Evolutionary conservation across 2,329 filamentous ascomycete genomes (phyloP).

Genomic region (Ophiostoma triangulosporum): DNA sequence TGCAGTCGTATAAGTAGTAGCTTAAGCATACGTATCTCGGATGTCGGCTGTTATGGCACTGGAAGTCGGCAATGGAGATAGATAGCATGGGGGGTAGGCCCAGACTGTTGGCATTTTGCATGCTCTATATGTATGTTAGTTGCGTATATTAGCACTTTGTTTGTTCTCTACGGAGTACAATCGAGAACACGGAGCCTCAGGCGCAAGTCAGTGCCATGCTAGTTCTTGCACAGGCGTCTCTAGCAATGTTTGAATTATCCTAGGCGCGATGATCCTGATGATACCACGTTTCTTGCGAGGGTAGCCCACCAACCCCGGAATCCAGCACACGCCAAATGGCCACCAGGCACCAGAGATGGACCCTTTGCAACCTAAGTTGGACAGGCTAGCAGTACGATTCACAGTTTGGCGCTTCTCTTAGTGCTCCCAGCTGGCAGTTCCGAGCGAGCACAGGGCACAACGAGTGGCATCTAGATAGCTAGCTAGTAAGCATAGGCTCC

Average conservation of each 20-base stretch:
- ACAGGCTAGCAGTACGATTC: background rate
- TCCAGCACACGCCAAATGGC: background rate
- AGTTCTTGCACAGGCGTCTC: too few species aligned
- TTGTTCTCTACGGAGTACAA: too few species aligned
- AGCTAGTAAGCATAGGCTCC: constrained; percentile 1
- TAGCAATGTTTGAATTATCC: too few species aligned
- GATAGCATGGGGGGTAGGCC: too few species aligned
- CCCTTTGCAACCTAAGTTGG: background rate
- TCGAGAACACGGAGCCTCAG: too few species aligned
- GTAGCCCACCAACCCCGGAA: background rate
- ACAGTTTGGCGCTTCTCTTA: background rate
- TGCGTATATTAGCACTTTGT: too few species aligned
- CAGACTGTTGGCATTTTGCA: too few species aligned
- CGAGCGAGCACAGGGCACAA: background rate
- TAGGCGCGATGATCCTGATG: background rate
- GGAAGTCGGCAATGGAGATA: background rate
- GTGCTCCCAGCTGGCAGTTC: background rate
- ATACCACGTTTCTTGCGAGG: background rate
- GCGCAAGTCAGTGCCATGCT: too few species aligned
- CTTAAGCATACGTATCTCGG: too few species aligned
- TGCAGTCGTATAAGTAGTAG: too few species aligned
- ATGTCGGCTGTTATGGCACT: background rate
- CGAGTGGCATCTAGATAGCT: background rate
- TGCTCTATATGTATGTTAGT: too few species aligned
- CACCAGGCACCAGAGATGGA: background rate